Base-by-base conservation (phyloP, 2,329 filamentous ascomycete genomes). In the Sphaerostilbella broomeana region DNA sequence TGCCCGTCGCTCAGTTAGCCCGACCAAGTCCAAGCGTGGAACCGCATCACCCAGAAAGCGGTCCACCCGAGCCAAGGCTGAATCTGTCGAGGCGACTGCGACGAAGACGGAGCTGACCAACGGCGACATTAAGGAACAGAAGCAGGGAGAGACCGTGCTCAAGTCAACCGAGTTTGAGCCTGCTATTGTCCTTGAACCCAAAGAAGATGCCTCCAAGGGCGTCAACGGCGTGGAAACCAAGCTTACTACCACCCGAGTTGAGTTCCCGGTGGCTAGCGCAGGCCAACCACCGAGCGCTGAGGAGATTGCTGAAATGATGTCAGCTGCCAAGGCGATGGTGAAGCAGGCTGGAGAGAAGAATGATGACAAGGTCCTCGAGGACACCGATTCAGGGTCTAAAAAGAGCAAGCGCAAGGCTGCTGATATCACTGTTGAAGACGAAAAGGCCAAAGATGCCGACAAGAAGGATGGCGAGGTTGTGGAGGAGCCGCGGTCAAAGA, bases 281-380 rank as follows among this genome's bases (percentile, higher is more conserved):
- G 75, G 73, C 38, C 77, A 86, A 45, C 72, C 88, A 7, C 81
- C 84, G 0, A 76, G 80, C 10, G 79, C 86, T 0, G 84, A 88
- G 47, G 84, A 92, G 52, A 81, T 88, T 1, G 75, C 84, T 42
- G 76, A 81, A 40, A 88, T 95, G 83, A 82, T 97, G 43, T 81
- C 81, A 19, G 80, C 86, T 54, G 92, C 92, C 21, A 87, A 83
- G 65, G 77, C 81, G 50, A 95, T 95, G 86, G 89, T 95, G 5
- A 67, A 73, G 47, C 55, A 63, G 31, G 58, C 59, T 10, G 59
- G 64, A 7, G 57, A 58, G 6, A 32, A 64, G 37, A 57, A 57
- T 5, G 55, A 64, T 6, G 58, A 57, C 9, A 62, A 61, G 8
- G 47, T 55, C 2, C 53, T 51, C 10, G 58, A 56, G 18, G 59